Evolutionary conservation across 495 filamentous ascomycete genomes (phyloP).

Genomic region (Aspergillus carlsbadensis): DNA sequence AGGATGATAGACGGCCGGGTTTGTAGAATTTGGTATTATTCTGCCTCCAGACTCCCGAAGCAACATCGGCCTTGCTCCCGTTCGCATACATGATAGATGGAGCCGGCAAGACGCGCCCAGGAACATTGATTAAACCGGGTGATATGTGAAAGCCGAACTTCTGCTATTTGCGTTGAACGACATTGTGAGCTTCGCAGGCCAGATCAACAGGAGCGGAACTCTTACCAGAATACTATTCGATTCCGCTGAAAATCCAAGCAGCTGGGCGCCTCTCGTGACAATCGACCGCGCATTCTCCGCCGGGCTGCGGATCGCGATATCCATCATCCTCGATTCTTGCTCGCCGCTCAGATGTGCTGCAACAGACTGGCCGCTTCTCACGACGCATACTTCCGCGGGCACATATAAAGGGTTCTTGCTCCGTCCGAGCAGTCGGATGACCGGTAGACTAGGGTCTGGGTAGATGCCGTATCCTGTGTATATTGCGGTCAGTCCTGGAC

Average conservation of each 20-base stretch:
- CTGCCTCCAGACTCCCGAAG: slow-evolving; percentile 49
- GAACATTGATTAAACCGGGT: slow-evolving; percentile 59
- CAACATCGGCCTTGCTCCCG: slow-evolving; percentile 21
- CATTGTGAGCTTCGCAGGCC: not conserved
- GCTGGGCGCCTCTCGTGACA: slow-evolving; percentile 47
- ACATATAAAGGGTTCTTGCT: slow-evolving; percentile 57
- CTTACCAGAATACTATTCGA: slow-evolving; percentile 12
- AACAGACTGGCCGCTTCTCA: slow-evolving; percentile 65
- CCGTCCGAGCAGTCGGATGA: slow-evolving; percentile 66
- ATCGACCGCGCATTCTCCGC: slow-evolving; percentile 65
- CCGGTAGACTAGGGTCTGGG: slow-evolving; percentile 46
- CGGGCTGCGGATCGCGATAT: slow-evolving; percentile 65
- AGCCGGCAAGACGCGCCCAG: slow-evolving; percentile 56
- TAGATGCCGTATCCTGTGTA: slow-evolving; percentile 42
- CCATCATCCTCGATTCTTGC: slow-evolving; percentile 64
- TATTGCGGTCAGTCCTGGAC: not conserved
- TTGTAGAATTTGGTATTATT: slow-evolving; percentile 27
- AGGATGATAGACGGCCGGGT: not conserved
- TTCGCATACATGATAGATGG: slow-evolving; percentile 53
- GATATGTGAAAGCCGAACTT: slow-evolving; percentile 56
- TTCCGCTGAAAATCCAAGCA: slow-evolving; percentile 40
- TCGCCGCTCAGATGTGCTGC: slow-evolving; percentile 44
- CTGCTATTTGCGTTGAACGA: slow-evolving; percentile 22
- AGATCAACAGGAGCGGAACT: not conserved
- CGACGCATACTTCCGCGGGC: slow-evolving; percentile 61